A percentile compares a stretch with the other conserved stretches of the same genome.
These are phyloP conservation scores for Beauveria sp. DNA, from an alignment of 2,329 filamentous ascomycete species.

Conservation along the genomic window DNA sequence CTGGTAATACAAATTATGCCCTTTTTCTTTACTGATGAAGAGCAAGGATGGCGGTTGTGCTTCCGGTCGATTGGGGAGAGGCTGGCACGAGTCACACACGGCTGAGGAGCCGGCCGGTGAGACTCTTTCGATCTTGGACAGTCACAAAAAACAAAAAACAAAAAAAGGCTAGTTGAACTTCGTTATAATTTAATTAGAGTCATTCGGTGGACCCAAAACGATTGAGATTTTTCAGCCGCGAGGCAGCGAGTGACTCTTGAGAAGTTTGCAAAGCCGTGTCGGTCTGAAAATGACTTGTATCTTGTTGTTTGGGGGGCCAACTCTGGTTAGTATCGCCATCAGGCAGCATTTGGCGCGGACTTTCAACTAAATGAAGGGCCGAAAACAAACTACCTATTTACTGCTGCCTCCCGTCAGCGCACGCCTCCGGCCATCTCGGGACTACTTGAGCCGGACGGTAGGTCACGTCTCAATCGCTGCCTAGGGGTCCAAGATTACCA, in stretches of 20 bases:
- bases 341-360: not conserved
- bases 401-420: not conserved
- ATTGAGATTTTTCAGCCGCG: slow-evolving; percentile 1
- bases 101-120: too few species aligned
- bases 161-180: not conserved
- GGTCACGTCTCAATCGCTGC: not conserved
- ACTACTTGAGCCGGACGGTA: not conserved
- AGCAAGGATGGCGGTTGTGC: not conserved
- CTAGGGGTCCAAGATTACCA: not conserved
- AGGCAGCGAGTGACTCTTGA: not conserved
- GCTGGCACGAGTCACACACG: not conserved
- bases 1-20: not conserved
- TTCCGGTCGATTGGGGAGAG: not conserved
- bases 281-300: not conserved
- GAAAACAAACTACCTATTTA: too few species aligned
- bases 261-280: not conserved
- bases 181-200: not conserved
- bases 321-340: not conserved
- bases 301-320: not conserved
- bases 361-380: too few species aligned
- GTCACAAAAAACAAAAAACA: too few species aligned
- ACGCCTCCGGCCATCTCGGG: not conserved
- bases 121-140: too few species aligned
- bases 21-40: not conserved
- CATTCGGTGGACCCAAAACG: not conserved